These are phyloP conservation scores for Exophiala sp. DNA, from an alignment of 2,329 filamentous ascomycete genomes.

Conservation along the genomic window DNA sequence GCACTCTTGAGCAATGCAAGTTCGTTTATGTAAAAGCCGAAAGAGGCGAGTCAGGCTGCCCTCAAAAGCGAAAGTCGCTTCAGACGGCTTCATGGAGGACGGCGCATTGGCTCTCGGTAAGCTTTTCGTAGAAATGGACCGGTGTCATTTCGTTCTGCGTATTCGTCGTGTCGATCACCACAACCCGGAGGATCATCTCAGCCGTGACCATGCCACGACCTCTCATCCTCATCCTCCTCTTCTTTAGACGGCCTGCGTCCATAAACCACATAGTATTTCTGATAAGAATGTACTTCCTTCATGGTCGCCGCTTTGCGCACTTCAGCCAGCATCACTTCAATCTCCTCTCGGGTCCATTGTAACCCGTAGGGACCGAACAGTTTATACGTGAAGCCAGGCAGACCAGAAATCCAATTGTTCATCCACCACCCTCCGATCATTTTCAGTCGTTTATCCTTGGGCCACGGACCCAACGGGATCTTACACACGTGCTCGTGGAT, in stretches of 20 bases:
- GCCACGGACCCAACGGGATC: conserved; percentile 53
- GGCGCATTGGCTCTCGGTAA: no score
- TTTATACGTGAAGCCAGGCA: conserved; percentile 45
- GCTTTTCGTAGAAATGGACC: no score
- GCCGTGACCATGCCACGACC: conserved; percentile 9
- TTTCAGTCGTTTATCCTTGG: conserved; percentile 46
- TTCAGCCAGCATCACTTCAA: conserved; percentile 45
- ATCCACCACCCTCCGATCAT: conserved; percentile 50
- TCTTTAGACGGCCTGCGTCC: conserved; percentile 27
- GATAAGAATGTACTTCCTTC: conserved; percentile 41
- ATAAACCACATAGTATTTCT: conserved; percentile 39
- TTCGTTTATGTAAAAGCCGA: no score
- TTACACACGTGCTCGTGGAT: conserved; percentile 53
- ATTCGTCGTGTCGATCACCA: no score
- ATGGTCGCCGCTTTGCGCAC: conserved; percentile 42
- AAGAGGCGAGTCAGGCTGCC: no score
- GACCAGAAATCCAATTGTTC: conserved; percentile 43
- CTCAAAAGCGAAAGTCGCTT: no score
- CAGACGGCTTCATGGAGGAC: no score
- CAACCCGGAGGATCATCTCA: not conserved
- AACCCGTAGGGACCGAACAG: conserved; percentile 36
- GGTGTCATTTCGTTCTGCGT: no score
- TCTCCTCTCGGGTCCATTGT: conserved; percentile 44
- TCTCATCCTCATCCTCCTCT: conserved; percentile 24
- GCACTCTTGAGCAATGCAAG: no score